Evolutionary conservation across 2,329 filamentous ascomycete species (phyloP).

Genomic region (Fusarium incarnatum): DNA sequence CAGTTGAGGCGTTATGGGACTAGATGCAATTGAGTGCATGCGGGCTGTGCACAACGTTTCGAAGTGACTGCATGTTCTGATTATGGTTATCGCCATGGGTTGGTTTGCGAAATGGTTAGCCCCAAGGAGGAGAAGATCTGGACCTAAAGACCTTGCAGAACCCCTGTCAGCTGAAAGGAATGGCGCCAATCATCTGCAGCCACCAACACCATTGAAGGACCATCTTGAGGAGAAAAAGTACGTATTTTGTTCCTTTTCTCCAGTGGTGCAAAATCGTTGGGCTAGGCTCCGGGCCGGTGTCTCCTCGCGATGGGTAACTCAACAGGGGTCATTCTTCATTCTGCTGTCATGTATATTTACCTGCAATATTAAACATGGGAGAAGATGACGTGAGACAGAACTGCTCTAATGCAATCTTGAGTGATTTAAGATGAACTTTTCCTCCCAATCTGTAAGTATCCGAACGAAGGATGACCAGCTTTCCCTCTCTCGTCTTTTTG

Average conservation of each 20-base stretch:
- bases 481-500: not conserved
- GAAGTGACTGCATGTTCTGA: not conserved
- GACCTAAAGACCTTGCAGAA: constrained; percentile 1
- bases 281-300: not conserved
- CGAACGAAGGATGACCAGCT: not conserved
- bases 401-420: constrained; percentile 16
- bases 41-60: constrained; percentile 27
- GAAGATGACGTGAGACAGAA: constrained; percentile 23
- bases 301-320: not conserved
- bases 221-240: not conserved
- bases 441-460: not conserved
- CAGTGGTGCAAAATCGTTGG: not conserved
- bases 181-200: constrained; percentile 21
- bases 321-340: not conserved
- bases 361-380: not conserved
- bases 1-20: constrained; percentile 23
- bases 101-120: not conserved
- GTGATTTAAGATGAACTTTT: constrained; percentile 6
- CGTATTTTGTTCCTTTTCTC: too few relatives aligned
- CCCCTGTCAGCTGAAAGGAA: constrained; percentile 25
- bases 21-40: constrained; percentile 9
- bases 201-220: constrained; percentile 6
- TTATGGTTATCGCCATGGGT: not conserved
- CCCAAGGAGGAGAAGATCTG: not conserved
- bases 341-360: constrained; percentile 1